A percentile compares a stretch with the other conserved stretches of the same genome.
Conservation (phyloP, 208 protist species). For the Phytomonas sp. region DNA sequence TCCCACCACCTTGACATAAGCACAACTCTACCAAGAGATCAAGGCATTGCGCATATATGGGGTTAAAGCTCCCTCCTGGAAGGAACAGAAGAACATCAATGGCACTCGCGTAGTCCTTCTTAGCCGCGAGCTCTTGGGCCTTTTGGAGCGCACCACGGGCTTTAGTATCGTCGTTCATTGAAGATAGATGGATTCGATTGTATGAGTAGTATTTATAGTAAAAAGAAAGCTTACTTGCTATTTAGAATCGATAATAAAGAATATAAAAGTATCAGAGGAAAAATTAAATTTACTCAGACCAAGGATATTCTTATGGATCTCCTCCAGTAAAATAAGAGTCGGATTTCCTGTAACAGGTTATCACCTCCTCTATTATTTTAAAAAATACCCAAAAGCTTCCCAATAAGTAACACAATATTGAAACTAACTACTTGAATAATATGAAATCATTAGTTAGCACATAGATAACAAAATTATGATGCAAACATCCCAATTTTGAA, state of each 20-base stretch:
- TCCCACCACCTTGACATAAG: constrained; percentile 18
- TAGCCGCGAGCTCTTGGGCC: constrained; percentile 35
- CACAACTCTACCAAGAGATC: constrained; percentile 51
- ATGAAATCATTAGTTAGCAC: background rate
- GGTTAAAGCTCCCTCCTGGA: constrained; percentile 24
- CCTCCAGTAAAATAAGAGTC: too few species aligned
- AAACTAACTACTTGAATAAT: background rate
- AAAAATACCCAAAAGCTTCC: background rate
- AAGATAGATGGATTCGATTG: background rate
- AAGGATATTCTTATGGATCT: too few species aligned
- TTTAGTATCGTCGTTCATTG: constrained; percentile 34
- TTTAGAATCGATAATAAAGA: background rate
- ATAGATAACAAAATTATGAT: constrained; percentile 1
- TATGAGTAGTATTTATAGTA: constrained; percentile 6
- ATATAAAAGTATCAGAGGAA: constrained; percentile 5
- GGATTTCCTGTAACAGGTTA: background rate
- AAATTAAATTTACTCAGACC: too few species aligned
- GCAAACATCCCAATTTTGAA: background rate
- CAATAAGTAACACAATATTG: background rate
- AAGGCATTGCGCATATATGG: constrained; percentile 38
- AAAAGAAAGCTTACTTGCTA: constrained; percentile 2
- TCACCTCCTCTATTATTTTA: background rate
- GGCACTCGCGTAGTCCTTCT: constrained; percentile 35
- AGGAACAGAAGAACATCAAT: constrained; percentile 37
- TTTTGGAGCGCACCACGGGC: constrained; percentile 40